These are phyloP conservation scores for Paecilomyces dactylethromorphus DNA, from an alignment of 2,329 filamentous ascomycete species.

Conservation along the genomic window DNA sequence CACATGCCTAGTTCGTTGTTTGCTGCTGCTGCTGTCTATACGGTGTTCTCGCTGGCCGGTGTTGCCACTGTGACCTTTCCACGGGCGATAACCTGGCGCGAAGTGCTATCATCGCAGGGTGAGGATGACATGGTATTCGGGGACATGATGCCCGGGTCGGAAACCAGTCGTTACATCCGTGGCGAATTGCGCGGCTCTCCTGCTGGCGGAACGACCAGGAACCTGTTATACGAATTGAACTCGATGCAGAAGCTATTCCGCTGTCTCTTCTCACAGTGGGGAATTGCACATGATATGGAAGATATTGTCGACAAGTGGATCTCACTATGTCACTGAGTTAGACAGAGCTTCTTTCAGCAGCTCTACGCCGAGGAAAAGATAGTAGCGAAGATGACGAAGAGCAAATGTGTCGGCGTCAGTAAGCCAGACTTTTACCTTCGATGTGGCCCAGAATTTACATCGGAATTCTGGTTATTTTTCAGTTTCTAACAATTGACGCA, in stretches of 20 bases:
- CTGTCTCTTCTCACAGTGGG: conserved; percentile 40
- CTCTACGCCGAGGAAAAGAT: background rate
- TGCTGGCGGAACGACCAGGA: conserved; percentile 23
- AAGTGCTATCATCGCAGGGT: conserved; percentile 26
- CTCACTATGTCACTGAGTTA: conserved; percentile 31
- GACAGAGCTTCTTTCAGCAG: background rate
- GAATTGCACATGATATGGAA: conserved; percentile 41
- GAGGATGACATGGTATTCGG: conserved; percentile 5
- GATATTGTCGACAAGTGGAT: conserved; percentile 40
- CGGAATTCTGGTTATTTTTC: too few species aligned
- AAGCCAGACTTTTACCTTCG: too few species aligned
- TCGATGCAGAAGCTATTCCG: conserved; percentile 42
- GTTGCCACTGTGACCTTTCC: conserved; percentile 32
- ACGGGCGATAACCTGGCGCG: conserved; percentile 35
- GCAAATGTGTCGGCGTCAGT: background rate
- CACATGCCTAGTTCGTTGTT: conserved; percentile 42
- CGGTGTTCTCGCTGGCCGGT: conserved; percentile 34
- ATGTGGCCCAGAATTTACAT: too few species aligned
- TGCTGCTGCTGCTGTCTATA: conserved; percentile 37
- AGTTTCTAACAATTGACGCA: too few species aligned
- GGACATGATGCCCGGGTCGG: conserved; percentile 15
- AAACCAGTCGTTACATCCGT: conserved; percentile 33
- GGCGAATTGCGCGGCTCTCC: conserved; percentile 17
- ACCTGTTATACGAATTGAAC: conserved; percentile 42
- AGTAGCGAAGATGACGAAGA: background rate